Base-by-base conservation (phyloP, 768 basidiomycete species). In the Boletus insuetus region DNA sequence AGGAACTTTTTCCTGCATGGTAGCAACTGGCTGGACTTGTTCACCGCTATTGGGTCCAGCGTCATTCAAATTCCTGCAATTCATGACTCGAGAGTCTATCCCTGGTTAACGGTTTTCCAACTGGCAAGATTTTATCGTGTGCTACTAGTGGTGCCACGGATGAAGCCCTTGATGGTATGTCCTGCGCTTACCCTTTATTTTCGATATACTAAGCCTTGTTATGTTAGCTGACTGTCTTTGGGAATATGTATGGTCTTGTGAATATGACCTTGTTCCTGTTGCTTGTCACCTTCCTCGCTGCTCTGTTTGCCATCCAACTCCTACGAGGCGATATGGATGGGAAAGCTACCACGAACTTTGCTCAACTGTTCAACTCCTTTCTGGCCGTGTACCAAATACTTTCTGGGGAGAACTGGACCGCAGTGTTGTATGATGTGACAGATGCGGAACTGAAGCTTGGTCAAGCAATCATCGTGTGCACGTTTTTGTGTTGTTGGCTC, bases 351-450 rank as follows among this genome's bases (percentile, higher is more conserved):
- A 82, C 91, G 75, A 89, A 87, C 61, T 98, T 93, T 67, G 84
- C 86, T 8, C 82, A 92, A 64, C 72, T 93, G 10, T 95, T 83
- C 75, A 92, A 89, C 63, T 76, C 91, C 0, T 98, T 96, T 67
- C 71, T 97, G 22, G 91, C 84, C 0, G 78, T 94, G 63, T 98
- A 95, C 67, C 82, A 95, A 71, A 78, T 98, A 2, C 90, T 93
- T 72, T 92, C 93, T 0, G 91, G 91, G 0, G 96, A 98, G 72
- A 93, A 97, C 69, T 98, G 96, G 94, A 85, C 87, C n/a, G 75
- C 82, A 58, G 77, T 91, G 8, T 65, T 92, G 38, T 91, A 91
- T 61, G 71, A 67, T 9, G 78, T 86, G 6, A 80, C 85, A 0
- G 68, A 66, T 10, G 82, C 88, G 1, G 91, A 94, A 65, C 61